Evolutionary conservation across 306 rosid genomes (phyloP), one percentile per base, ranked within the genome.

Genomic region (Dryas octopetala): DNA sequence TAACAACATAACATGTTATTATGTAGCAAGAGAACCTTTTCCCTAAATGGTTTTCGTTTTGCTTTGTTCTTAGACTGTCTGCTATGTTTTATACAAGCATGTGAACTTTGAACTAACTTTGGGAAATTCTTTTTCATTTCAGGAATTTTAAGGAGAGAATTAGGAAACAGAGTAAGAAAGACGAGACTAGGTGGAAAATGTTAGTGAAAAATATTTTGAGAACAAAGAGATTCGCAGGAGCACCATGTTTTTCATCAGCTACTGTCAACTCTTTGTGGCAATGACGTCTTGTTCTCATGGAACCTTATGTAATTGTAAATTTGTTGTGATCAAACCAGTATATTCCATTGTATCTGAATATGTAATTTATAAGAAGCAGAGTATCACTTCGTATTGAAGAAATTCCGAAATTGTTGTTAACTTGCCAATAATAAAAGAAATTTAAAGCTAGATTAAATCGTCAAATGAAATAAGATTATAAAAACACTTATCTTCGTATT

Each of bases 161-260:
- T 62, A 70, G 78, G 68, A 87, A 68, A 68, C 98, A 90, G 82
- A 83, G 86, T 82, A 94, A 90, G 92, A 94, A 94, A 77, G 95
- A 91, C 4, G 95, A 90, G 82, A 84, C 85, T 11, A 87, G 87
- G 85, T 94, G 98, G 98, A 88, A 46, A 73, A 78, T 85, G 71
- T 86, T 94, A 77, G 98, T 86, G 79, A 85, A 86, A 32, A 88
- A 82, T 63, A 90, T 91, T 46, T 78, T 90, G 84, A 85, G 83
- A 83, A 76, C 93, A 50, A 91, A 77, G 80, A 83, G 89, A 78
- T 80, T 87, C 19, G 81, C 78, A 4, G 85, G 89, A 77, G 84
- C 89, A 26, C 73, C 88, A 4, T 84, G 87, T 62, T 84, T 88
- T 73, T 77, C 74, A 2, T 80, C 81, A n/a, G 70, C 83, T 69